Percentiles rank a stretch among this genome's conserved stretches.
phyloP scores from a whole-genome alignment of 352 stramenopile genomes.

The Globisporangium lucens region DNA sequence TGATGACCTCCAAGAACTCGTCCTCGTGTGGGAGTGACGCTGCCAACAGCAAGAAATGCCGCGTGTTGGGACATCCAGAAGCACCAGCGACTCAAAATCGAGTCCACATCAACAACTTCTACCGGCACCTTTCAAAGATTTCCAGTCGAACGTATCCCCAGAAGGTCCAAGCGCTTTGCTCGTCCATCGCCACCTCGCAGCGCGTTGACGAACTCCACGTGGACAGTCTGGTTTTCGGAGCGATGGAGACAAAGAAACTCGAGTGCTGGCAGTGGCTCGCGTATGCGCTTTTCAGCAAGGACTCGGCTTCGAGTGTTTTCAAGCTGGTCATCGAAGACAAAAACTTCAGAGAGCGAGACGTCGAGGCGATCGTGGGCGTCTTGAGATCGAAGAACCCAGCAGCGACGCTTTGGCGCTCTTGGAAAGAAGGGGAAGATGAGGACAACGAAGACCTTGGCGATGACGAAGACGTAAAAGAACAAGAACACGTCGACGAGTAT shows the following conservation, averaged over 20 bases:
- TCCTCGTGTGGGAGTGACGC: not conserved
- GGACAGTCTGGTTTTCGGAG: not conserved
- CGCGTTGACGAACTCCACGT: slow-evolving; percentile 2
- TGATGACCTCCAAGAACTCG: not conserved
- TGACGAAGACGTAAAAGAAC: not conserved
- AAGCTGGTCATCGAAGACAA: slow-evolving; percentile 12
- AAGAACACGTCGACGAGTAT: not conserved
- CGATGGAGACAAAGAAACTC: not conserved
- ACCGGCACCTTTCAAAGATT: not conserved
- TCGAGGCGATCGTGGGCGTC: not conserved
- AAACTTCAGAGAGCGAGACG: not conserved
- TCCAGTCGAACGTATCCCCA: slow-evolving; percentile 5
- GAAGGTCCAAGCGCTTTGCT: slow-evolving; percentile 10
- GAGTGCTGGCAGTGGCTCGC: slow-evolving; percentile 17
- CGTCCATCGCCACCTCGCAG: not conserved
- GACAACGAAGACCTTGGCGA: not conserved
- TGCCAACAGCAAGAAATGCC: not conserved
- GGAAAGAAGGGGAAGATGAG: not conserved
- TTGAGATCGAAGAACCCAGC: slow-evolving; percentile 11
- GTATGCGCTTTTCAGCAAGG: slow-evolving; percentile 14
- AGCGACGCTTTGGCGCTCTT: not conserved
- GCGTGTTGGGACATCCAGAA: not conserved
- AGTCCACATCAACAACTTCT: not conserved
- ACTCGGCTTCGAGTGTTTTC: slow-evolving; percentile 7
- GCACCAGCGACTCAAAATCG: not conserved